Evolutionary conservation across 306 rosid species (phyloP).

Genomic region (Acacia confusa): DNA sequence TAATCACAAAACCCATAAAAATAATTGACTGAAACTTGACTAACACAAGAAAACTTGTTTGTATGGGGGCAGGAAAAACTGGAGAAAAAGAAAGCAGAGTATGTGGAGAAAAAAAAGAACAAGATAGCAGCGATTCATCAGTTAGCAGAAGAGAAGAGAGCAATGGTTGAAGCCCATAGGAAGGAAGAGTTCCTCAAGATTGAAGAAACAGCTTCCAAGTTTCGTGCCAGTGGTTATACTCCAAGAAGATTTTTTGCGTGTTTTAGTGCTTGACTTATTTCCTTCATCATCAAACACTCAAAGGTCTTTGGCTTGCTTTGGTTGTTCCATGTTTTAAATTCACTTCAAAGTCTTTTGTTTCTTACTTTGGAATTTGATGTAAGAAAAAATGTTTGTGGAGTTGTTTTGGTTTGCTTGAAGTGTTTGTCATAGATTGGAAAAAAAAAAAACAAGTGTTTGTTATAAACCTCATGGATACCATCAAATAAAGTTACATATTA

Average conservation of each 20-base stretch:
- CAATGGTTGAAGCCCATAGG: constrained; percentile 60
- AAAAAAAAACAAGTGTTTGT: not conserved
- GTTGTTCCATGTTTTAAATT: not conserved
- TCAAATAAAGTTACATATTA: not conserved
- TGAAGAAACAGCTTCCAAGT: constrained; percentile 72
- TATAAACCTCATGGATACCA: not conserved
- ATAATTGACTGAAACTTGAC: not conserved
- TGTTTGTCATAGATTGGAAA: not conserved
- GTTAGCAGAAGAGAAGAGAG: constrained; percentile 72
- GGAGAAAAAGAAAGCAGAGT: constrained; percentile 72
- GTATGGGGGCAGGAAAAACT: constrained; percentile 50
- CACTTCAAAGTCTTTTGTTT: not conserved
- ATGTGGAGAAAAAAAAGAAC: constrained; percentile 63
- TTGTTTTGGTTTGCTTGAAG: not conserved
- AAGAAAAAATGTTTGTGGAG: not conserved
- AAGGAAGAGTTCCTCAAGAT: constrained; percentile 59
- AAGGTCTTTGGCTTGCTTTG: not conserved
- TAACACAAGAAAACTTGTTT: not conserved
- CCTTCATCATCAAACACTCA: not conserved
- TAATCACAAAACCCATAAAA: no score
- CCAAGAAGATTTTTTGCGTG: constrained; percentile 66
- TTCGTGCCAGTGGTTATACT: constrained; percentile 56
- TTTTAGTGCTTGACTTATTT: constrained; percentile 29
- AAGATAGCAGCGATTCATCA: constrained; percentile 63
- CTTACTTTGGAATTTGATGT: not conserved